A percentile compares a stretch with the other conserved stretches of the same genome.
Conservation (phyloP, 176 grass and related monocot genomes). For the Musa troglodytarum region DNA sequence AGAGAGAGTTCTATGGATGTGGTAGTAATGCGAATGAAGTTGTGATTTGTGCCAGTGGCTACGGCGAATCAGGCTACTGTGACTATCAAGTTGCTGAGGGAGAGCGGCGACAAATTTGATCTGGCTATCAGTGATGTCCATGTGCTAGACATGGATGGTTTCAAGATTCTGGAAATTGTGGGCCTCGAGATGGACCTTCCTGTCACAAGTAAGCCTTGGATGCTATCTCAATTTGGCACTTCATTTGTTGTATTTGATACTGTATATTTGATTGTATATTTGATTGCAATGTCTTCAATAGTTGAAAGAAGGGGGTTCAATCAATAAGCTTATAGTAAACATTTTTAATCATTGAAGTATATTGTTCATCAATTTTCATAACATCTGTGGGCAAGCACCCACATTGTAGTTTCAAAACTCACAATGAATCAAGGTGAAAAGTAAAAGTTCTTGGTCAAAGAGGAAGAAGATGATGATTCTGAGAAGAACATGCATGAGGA, state of each 20-base stretch:
- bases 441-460: not conserved
- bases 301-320: too few relatives aligned
- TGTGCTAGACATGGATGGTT: slow-evolving; percentile 96
- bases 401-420: not conserved
- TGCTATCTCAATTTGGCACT: slow-evolving; percentile 8
- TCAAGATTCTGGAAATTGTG: slow-evolving; percentile 91
- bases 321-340: too few relatives aligned
- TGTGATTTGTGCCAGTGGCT: slow-evolving; percentile 39
- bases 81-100: slow-evolving; percentile 64
- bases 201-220: slow-evolving; percentile 67
- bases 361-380: too few relatives aligned
- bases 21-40: too few relatives aligned
- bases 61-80: slow-evolving; percentile 75
- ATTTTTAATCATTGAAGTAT: too few relatives aligned
- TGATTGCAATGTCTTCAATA: not conserved
- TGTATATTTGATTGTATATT: not conserved
- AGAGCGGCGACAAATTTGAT: slow-evolving; percentile 88
- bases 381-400: not conserved
- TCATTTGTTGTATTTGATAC: not conserved
- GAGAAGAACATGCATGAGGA: slow-evolving; percentile 53
- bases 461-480: slow-evolving; percentile 57
- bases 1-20: too few relatives aligned
- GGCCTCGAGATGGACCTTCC: slow-evolving; percentile 96
- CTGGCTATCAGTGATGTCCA: slow-evolving; percentile 96
- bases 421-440: not conserved